Evolutionary conservation across 495 filamentous ascomycete species (phyloP).

Genomic region (Bacidia rubella): DNA sequence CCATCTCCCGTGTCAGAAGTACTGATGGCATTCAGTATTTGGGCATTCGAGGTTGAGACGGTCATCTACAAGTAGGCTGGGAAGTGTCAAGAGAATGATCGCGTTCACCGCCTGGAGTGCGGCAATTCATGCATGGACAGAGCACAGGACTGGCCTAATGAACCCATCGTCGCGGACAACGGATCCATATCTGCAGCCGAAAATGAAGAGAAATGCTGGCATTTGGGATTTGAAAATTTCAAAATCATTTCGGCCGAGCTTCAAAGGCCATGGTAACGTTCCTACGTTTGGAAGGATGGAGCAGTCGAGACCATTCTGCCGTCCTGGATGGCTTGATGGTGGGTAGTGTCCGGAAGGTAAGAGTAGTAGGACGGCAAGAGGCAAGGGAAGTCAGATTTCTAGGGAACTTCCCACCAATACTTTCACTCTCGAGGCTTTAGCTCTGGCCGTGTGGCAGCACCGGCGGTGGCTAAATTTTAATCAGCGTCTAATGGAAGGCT

Average conservation of each 20-base stretch:
- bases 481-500: background rate
- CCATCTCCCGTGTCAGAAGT: too few relatives aligned
- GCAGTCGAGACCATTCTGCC: background rate
- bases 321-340: background rate
- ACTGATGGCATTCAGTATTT: too few relatives aligned
- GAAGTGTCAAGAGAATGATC: background rate
- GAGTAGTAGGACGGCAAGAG: background rate
- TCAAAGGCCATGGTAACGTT: background rate
- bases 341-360: background rate
- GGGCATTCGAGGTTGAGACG: too few relatives aligned
- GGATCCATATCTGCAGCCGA: background rate
- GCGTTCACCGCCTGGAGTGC: conserved; percentile 1
- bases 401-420: background rate
- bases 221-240: background rate
- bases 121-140: conserved; percentile 1
- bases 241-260: background rate
- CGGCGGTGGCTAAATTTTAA: background rate
- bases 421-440: background rate
- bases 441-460: background rate
- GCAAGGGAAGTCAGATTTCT: background rate
- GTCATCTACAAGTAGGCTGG: background rate
- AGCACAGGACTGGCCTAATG: background rate
- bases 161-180: background rate
- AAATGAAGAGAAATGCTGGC: background rate
- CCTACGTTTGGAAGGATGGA: background rate